Evolutionary conservation across 495 filamentous ascomycete genomes (phyloP).

Genomic region (Cryomyces antarcticus): DNA sequence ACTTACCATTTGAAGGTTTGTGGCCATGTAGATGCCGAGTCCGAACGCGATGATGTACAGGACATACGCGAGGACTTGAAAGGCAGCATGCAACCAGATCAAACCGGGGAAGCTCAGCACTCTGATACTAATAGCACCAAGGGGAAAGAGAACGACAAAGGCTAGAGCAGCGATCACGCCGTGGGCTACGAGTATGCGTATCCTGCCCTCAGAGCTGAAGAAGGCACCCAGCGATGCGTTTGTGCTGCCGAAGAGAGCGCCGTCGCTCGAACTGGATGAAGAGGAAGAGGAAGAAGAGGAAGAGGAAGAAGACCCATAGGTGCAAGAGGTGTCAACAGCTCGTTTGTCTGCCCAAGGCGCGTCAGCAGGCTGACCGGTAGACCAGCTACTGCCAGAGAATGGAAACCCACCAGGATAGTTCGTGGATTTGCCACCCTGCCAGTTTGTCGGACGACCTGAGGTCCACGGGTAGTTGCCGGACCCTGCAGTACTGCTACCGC

Average conservation of each 20-base stretch:
- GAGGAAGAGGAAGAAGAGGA: not conserved
- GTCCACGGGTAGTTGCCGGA: not conserved
- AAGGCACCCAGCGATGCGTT: not conserved
- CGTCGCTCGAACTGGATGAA: not conserved
- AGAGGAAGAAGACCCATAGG: not conserved
- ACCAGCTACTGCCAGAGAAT: not conserved
- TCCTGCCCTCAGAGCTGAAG: not conserved
- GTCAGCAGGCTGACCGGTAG: not conserved
- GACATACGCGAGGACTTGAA: conserved; percentile 17
- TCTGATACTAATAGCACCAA: conserved; percentile 23
- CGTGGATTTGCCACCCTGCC: not conserved
- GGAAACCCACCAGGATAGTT: not conserved
- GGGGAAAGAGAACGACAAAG: conserved; percentile 25
- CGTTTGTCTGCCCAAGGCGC: not conserved
- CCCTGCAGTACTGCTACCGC: not conserved
- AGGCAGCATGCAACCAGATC: conserved; percentile 17
- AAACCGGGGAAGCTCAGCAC: conserved; percentile 20
- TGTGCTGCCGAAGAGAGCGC: not conserved
- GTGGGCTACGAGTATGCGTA: conserved; percentile 16
- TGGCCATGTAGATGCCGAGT: conserved; percentile 18
- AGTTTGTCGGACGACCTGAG: not conserved
- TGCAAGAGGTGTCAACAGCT: not conserved
- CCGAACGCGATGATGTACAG: conserved; percentile 18
- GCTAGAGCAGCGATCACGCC: conserved; percentile 17
- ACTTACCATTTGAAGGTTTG: conserved; percentile 9